Conservation (phyloP, 2,329 filamentous ascomycete species). For the Aspergillus arachidicola region DNA sequence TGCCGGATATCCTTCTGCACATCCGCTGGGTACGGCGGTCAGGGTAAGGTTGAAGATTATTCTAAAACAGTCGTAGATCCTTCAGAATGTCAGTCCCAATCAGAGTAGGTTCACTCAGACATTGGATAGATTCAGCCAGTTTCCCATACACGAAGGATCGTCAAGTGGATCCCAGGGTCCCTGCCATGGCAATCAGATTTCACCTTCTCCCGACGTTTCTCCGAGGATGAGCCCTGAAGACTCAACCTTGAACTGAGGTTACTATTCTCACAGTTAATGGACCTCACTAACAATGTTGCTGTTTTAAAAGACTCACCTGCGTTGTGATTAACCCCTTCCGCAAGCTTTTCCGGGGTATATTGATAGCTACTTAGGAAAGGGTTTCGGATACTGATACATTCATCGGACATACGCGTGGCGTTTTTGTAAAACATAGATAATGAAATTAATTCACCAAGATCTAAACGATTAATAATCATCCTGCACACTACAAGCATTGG, state of each 20-base stretch:
- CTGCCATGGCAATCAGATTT: not conserved
- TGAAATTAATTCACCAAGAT: not conserved
- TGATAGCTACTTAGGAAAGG: not conserved
- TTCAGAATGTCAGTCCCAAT: not conserved
- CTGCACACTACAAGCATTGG: not conserved
- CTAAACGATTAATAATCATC: not conserved
- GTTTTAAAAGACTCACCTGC: too few species aligned
- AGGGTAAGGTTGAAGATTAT: not conserved
- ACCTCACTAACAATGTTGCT: not conserved
- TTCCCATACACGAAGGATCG: not conserved
- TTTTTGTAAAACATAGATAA: not conserved
- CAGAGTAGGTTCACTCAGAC: not conserved
- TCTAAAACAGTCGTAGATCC: not conserved
- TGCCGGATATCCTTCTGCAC: not conserved
- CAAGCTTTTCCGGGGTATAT: fast-evolving
- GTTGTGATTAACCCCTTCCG: fast-evolving
- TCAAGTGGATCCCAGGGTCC: not conserved
- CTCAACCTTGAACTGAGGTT: not conserved
- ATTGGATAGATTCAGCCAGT: not conserved
- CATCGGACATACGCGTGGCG: too few species aligned
- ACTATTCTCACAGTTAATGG: not conserved
- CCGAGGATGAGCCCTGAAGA: not conserved
- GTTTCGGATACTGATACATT: not conserved
- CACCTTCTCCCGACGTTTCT: not conserved
- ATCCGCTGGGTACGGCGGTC: not conserved